A percentile compares a stretch with the other conserved stretches of the same genome.
Conservation (phyloP, 2,329 filamentous ascomycete species). For the Beauveria bassiana region DNA sequence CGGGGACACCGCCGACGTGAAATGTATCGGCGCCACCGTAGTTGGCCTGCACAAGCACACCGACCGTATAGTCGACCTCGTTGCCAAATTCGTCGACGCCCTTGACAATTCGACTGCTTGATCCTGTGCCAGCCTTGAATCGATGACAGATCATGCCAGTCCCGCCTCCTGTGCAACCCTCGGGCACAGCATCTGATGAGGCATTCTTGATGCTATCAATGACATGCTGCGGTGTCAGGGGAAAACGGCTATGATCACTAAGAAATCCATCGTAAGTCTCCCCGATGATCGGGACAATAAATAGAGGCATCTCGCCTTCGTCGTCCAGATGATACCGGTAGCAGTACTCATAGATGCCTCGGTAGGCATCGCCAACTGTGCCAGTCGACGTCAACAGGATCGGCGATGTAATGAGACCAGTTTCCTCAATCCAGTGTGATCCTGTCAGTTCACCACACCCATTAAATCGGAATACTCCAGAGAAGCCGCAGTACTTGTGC, state of each 20-base stretch:
- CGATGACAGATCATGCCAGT: conserved; percentile 60
- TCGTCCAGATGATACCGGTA: conserved; percentile 36
- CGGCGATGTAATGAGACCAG: conserved; percentile 50
- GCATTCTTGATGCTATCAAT: conserved; percentile 45
- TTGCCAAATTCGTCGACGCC: conserved; percentile 28
- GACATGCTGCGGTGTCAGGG: conserved; percentile 46
- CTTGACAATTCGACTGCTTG: conserved; percentile 48
- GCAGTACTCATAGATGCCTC: conserved; percentile 50
- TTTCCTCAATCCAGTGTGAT: conserved; percentile 53
- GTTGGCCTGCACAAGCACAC: conserved; percentile 56
- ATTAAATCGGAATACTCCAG: conserved; percentile 54
- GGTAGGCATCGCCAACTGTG: conserved; percentile 49
- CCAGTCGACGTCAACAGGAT: conserved; percentile 54
- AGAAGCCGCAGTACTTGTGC: conserved; percentile 37
- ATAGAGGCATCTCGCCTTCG: conserved; percentile 41
- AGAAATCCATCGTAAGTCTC: conserved; percentile 59
- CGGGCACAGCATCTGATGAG: conserved; percentile 41
- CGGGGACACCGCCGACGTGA: conserved; percentile 51
- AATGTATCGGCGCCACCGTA: conserved; percentile 52
- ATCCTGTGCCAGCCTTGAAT: conserved; percentile 61
- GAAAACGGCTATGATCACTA: conserved; percentile 49
- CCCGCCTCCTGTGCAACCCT: conserved; percentile 60
- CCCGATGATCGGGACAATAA: conserved; percentile 49
- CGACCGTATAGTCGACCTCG: conserved; percentile 46
- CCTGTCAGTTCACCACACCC: conserved; percentile 57